Base-by-base conservation (phyloP, 352 stramenopile genomes). In the Phytophthora constricta region DNA sequence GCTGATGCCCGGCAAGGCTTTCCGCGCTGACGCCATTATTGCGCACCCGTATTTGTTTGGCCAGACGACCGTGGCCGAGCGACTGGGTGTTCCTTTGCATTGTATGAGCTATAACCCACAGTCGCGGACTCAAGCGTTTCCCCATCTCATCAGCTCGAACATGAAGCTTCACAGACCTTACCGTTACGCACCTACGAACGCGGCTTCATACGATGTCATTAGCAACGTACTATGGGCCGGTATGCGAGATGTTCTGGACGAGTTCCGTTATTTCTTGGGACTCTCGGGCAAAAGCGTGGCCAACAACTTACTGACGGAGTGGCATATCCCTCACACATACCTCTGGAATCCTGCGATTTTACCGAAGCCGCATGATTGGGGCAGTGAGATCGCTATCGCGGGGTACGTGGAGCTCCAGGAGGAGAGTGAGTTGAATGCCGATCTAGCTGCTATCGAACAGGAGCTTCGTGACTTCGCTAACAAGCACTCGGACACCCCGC, bases 1-100 rank as follows among this genome's bases (percentile, higher is more conserved):
- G 26, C 46, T 79, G 20, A 16, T 62, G 8, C 76, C 80, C 13
- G 75, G 78, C 0, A 59, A 74, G 14, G 45, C 74, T 39, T 93
- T 92, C 56, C 86, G 83, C 7, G 86, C 86, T 0, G 86, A 93
- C 39, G 74, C 73, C n/a, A 89, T 92, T 45, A 82, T 93, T 45
- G 77, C 82, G 16, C 78, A 92, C 49, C 84, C 83, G 25, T 75
- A 87, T 19, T 53, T 88, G 34, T 83, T 93, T 47, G 86, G 84
- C 1, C 84, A 91, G 22, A 72, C 67, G 1, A 73, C 80, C 26
- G 81, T 93, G 11, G 86, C 84, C 10, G 83, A 92, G 57, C 80
- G 86, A 11, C 82, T 93, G 11, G 86, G 86, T 9, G 70, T 93
- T 4, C 86, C 86, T n/a, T 41, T 93, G 26, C 86, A 93, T 23